Conservation (phyloP, 192 early-diverging fungal genomes). For the Coemansia sp. region DNA sequence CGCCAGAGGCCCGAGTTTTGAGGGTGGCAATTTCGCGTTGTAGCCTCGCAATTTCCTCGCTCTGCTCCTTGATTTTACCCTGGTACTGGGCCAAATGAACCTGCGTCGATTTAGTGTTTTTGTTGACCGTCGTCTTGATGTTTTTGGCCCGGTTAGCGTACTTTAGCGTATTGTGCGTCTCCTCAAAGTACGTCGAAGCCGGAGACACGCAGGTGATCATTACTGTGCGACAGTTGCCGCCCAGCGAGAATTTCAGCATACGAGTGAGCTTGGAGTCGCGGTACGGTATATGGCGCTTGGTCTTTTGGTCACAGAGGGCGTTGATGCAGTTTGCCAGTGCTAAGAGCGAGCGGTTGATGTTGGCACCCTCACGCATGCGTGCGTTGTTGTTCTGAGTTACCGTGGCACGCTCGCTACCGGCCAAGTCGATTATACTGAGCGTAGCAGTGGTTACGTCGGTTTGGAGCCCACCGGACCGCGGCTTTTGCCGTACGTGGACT, state of each 20-base stretch:
- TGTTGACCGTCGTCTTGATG: constrained; percentile 67
- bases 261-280: constrained; percentile 74
- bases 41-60: constrained; percentile 58
- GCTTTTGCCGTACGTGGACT: constrained; percentile 52
- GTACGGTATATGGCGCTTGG: constrained; percentile 68
- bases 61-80: constrained; percentile 60
- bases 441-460: constrained; percentile 57
- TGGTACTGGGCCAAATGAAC: constrained; percentile 63
- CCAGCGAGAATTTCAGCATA: constrained; percentile 70
- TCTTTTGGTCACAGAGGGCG: constrained; percentile 57
- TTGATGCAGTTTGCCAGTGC: constrained; percentile 79
- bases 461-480: constrained; percentile 34
- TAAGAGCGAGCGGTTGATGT: constrained; percentile 73
- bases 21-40: constrained; percentile 45
- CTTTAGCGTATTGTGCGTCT: constrained; percentile 77
- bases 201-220: constrained; percentile 80
- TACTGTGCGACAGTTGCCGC: constrained; percentile 75
- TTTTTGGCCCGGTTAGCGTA: constrained; percentile 70
- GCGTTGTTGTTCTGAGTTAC: constrained; percentile 62
- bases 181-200: constrained; percentile 62
- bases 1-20: neutral
- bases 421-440: constrained; percentile 75
- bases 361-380: constrained; percentile 73
- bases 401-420: constrained; percentile 67
- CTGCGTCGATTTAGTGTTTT: constrained; percentile 59